Conservation (phyloP, 1,139 yeast species). For the Suhomyces coccinellae region DNA sequence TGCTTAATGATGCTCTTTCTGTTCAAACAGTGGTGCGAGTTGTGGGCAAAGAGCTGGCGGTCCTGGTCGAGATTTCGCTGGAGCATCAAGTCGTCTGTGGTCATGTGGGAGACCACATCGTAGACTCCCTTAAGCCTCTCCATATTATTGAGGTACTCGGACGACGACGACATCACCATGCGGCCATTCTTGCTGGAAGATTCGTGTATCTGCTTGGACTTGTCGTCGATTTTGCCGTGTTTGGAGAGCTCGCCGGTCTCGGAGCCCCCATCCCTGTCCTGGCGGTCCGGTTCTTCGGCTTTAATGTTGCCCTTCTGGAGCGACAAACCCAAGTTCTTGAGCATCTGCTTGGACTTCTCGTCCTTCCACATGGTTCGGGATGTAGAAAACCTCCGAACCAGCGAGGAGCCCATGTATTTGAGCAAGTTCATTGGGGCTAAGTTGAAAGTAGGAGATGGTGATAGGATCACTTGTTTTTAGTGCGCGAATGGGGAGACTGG, state of each 20-base stretch:
- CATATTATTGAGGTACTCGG: slow-evolving; percentile 10
- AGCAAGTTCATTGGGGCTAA: slow-evolving; percentile 6
- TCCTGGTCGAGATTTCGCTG: slow-evolving; percentile 43
- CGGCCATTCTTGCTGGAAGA: not conserved
- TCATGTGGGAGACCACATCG: slow-evolving; percentile 41
- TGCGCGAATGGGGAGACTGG: slow-evolving; percentile 4
- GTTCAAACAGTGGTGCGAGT: slow-evolving; percentile 39
- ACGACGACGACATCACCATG: not conserved
- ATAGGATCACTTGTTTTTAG: slow-evolving; percentile 11
- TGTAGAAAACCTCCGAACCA: slow-evolving; percentile 5
- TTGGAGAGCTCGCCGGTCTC: not conserved
- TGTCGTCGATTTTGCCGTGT: slow-evolving; percentile 7
- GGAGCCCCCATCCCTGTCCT: not conserved
- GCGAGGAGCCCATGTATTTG: slow-evolving; percentile 2
- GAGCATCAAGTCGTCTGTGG: slow-evolving; percentile 37
- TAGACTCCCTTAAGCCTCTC: slow-evolving; percentile 18
- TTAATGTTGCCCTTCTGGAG: slow-evolving; percentile 34
- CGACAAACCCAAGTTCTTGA: slow-evolving; percentile 29
- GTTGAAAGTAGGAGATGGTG: not conserved
- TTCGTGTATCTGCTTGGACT: slow-evolving; percentile 2
- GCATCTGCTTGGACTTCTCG: slow-evolving; percentile 30
- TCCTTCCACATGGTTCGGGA: slow-evolving; percentile 15
- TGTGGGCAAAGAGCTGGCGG: slow-evolving; percentile 35
- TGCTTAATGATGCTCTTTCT: slow-evolving; percentile 34
- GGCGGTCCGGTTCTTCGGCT: slow-evolving; percentile 9